These are phyloP conservation scores for Solanum chiquidenum DNA, from an alignment of 257 asterid genomes.

Conservation along the genomic window DNA sequence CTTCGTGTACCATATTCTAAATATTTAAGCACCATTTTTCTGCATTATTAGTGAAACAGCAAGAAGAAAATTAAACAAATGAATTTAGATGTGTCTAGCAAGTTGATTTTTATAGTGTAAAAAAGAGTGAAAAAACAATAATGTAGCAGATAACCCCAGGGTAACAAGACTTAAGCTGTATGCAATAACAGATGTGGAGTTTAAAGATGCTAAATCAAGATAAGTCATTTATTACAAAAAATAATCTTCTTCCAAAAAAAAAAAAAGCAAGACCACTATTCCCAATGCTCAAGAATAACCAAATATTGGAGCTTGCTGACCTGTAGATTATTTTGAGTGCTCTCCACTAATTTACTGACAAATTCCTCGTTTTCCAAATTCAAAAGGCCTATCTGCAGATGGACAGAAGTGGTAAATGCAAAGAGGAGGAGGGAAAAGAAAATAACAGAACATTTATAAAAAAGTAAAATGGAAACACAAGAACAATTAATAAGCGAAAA, in stretches of 20 bases:
- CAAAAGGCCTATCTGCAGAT: slow-evolving; percentile 70
- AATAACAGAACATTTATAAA: background rate
- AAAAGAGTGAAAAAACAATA: background rate
- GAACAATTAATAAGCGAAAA: background rate
- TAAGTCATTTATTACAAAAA: background rate
- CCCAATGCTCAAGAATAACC: background rate
- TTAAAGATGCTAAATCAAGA: background rate
- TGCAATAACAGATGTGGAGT: background rate
- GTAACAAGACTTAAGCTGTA: background rate
- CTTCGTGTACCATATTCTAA: background rate
- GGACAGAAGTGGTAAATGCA: background rate
- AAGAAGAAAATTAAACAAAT: background rate
- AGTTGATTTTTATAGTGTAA: background rate
- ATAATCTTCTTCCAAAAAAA: background rate
- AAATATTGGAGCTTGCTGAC: slow-evolving; percentile 25
- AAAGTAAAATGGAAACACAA: background rate
- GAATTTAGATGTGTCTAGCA: background rate
- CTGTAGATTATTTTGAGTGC: slow-evolving; percentile 61
- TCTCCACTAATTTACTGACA: slow-evolving; percentile 61
- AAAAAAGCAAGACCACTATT: background rate
- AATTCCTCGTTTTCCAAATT: slow-evolving; percentile 94
- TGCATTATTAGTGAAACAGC: background rate
- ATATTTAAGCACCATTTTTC: background rate
- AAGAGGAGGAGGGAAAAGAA: background rate
- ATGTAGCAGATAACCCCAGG: background rate